Evolutionary conservation across 1,284 basidiomycete species (phyloP), one percentile per base, ranked within the genome.

Genomic region (Phellopilus nigrolimitatus): DNA sequence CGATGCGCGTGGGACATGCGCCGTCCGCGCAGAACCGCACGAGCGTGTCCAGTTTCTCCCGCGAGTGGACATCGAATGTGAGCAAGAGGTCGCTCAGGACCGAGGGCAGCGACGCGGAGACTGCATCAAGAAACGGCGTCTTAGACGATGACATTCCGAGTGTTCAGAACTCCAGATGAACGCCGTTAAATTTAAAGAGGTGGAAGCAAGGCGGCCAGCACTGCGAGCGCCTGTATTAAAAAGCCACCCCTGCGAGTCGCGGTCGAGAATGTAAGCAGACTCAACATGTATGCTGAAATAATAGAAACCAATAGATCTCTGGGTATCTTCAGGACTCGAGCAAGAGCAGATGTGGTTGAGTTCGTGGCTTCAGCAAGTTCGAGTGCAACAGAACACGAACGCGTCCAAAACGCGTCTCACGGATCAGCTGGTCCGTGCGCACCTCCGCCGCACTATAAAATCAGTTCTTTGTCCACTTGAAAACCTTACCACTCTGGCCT

Each of bases 401-500:
- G 30, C 30, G 30, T 31, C 30, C 30, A 7, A 13, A 31, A 31
- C 30, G 30, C 30, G 30, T 31, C 30, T 31, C 30, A 7, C 30
- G 7, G 7, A 31, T 13, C 7, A 31, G 30, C 13, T 31, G 30
- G 30, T 31, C 30, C 30, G 30, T 31, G 30, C 30, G 13, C 30
- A 7, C 7, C 13, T 31, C 30, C 30, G 7, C 30, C 45, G 30
- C 37, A n/a, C n/a, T 39, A 39, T 39, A 39, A 15, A 39, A 39
- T 7, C 8, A 21, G n/a, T 6, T 15, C 15, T 6, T 15, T 15
- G 9, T 7, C 15, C 37, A 39, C 37, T 21, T 9, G 9, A 15
- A 34, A 9, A 71, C 75, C 59, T 79, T 73, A 85, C 82, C 84
- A 85, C 85, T 90, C 82, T 89, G 88, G 83, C 87, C 88, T 85